These are phyloP conservation scores for Fusarium proliferatum DNA, from an alignment of 2,329 filamentous ascomycete genomes.

Conservation along the genomic window DNA sequence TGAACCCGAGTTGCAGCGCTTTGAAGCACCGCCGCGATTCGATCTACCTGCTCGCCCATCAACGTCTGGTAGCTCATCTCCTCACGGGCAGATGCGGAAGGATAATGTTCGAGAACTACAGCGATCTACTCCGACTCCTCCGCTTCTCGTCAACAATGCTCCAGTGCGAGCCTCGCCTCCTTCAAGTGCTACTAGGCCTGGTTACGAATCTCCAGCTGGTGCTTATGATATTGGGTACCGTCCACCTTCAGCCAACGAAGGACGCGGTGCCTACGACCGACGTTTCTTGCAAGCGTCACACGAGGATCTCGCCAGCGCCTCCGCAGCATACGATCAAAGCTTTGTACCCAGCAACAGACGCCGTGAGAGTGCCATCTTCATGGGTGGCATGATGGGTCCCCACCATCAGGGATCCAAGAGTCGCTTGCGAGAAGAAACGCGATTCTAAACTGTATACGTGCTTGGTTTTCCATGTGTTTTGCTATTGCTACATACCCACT, in stretches of 20 bases:
- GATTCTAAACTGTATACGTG: conserved; percentile 52
- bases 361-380: conserved; percentile 71
- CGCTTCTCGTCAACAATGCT: conserved; percentile 51
- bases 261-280: conserved; percentile 52
- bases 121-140: conserved; percentile 62
- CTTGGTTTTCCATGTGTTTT: conserved; percentile 40
- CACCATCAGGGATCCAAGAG: conserved; percentile 64
- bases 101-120: conserved; percentile 46
- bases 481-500: conserved; percentile 48
- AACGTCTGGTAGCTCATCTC: conserved; percentile 62
- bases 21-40: conserved; percentile 47
- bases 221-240: conserved; percentile 58
- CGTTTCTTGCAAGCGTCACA: conserved; percentile 48
- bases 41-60: conserved; percentile 59
- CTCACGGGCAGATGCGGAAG: conserved; percentile 60
- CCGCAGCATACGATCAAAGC: conserved; percentile 51
- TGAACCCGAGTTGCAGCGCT: conserved; percentile 51
- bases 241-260: conserved; percentile 42
- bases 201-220: conserved; percentile 57
- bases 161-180: conserved; percentile 56
- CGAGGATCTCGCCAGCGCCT: conserved; percentile 40
- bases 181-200: conserved; percentile 51
- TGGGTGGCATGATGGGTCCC: conserved; percentile 59
- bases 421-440: conserved; percentile 66
- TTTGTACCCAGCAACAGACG: conserved; percentile 61